Base-by-base conservation (phyloP, 1,284 basidiomycete species). In the Cystobasidium pallidum region DNA sequence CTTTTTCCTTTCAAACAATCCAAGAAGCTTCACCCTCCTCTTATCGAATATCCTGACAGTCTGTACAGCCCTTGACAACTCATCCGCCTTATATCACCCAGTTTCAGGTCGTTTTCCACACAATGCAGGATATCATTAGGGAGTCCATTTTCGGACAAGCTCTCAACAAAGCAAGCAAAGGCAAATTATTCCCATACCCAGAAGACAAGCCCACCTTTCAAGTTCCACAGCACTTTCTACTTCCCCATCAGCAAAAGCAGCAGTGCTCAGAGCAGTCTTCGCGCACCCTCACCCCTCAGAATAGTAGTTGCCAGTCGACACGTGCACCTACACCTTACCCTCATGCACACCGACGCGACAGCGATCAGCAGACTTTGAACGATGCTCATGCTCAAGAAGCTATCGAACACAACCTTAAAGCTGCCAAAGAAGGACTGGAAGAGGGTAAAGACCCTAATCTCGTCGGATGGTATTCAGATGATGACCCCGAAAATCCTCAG, bases 401-500 rank as follows among this genome's bases (percentile, higher is more conserved):
- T 26, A 66, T 52, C n/a, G 51, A 73, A 34, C 34, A 52, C 30
- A 32, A 32, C 24, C 54, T 61, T 17, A 57, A 63, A 32, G 34
- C 41, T 34, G 24, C 39, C 21, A 62, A 63, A 26, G 52, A 32
- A 32, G 62, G 34, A n/a, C 21, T 63, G 4, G 47, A 64, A 36
- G 76, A 78, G 34, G 75, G 74, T 0, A 76, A 76, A 66, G 75
- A 75, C 43, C 51, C 52, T 24, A 70, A 54, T 30, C 67, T 80
- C 34, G 79, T 81, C 43, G 78, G 76, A 15, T 81, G 80, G 80
- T 72, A 78, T 45, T 74, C 76, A 7, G 74, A 77, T 21, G 61
- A 77, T 30, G 81, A 82, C 54, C 78, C 77, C 8, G 81, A 80
- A 39, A 80, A 80, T 39, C 81, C 81, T 3, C 75, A 76, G 77